Evolutionary conservation across 768 basidiomycete species (phyloP).

Genomic region (Dioszegia crocea): DNA sequence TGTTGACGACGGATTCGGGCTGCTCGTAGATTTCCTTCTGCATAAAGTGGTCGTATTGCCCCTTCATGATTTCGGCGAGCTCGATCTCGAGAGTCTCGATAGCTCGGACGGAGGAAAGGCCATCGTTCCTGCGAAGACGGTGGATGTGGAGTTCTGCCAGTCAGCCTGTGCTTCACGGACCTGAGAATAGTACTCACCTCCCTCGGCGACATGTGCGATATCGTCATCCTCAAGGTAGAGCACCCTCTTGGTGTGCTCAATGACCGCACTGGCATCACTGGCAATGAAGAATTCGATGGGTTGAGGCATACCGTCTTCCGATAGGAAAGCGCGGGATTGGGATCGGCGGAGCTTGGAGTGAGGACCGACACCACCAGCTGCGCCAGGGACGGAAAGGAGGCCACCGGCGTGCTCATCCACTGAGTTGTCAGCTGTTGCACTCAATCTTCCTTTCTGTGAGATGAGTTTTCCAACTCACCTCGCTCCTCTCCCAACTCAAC

Average conservation of each 20-base stretch:
- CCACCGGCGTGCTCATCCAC: constrained; percentile 47
- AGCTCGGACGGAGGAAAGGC: constrained; percentile 69
- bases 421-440: constrained; percentile 8
- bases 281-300: constrained; percentile 99
- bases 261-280: constrained; percentile 90
- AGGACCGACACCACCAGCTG: constrained; percentile 52
- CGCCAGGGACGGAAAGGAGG: constrained; percentile 61
- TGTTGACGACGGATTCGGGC: constrained; percentile 98
- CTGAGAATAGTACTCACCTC: constrained; percentile 43
- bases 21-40: constrained; percentile 99
- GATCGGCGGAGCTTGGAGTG: constrained; percentile 72
- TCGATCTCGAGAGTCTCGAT: constrained; percentile 99
- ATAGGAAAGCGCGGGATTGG: constrained; percentile 96
- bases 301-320: constrained; percentile 95
- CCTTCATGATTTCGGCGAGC: constrained; percentile 99
- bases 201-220: constrained; percentile 93
- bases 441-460: too few species aligned
- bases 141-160: constrained; percentile 59
- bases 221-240: constrained; percentile 98
- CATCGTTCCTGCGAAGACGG: constrained; percentile 85
- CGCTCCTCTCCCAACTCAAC: constrained; percentile 75
- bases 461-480: constrained; percentile 23
- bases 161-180: constrained; percentile 21
- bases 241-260: constrained; percentile 98
- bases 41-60: constrained; percentile 99